Evolutionary conservation across 192 early-diverging fungal genomes (phyloP).

Genomic region (Gryganskiella cystojenkinii): DNA sequence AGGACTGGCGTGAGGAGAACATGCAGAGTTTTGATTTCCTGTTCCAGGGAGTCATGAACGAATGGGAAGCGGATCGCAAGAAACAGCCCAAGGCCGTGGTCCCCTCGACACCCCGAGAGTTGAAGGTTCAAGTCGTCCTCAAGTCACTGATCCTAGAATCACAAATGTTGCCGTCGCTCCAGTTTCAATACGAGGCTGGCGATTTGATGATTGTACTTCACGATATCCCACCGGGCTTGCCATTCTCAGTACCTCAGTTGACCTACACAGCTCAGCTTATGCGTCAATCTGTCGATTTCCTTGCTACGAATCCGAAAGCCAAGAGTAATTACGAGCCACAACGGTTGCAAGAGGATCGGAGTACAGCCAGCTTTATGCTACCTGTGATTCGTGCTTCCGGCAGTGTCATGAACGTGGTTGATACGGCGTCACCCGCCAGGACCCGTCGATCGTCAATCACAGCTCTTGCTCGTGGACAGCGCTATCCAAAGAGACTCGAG

Average conservation of each 20-base stretch:
- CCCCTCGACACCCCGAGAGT: constrained; percentile 56
- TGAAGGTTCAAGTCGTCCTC: constrained; percentile 71
- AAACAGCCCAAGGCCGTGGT: constrained; percentile 14
- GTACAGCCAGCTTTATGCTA: constrained; percentile 60
- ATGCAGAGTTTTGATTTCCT: constrained; percentile 72
- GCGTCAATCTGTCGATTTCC: constrained; percentile 65
- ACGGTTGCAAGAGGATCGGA: constrained; percentile 38
- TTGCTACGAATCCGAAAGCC: constrained; percentile 51
- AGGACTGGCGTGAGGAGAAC: constrained; percentile 79
- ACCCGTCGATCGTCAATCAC: constrained; percentile 29
- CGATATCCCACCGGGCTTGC: constrained; percentile 50
- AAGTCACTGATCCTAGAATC: constrained; percentile 66
- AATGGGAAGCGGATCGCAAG: constrained; percentile 69
- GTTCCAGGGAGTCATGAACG: constrained; percentile 74
- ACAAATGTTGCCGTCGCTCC: constrained; percentile 72
- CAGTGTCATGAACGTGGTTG: constrained; percentile 50
- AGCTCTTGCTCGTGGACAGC: constrained; percentile 21
- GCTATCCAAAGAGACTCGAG: constrained; percentile 54
- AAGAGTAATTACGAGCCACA: constrained; percentile 32
- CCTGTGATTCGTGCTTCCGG: constrained; percentile 65
- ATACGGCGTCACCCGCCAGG: constrained; percentile 11
- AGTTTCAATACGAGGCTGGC: constrained; percentile 65
- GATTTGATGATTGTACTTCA: constrained; percentile 65
- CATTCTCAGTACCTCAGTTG: constrained; percentile 38
- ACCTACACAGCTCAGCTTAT: constrained; percentile 61